Evolutionary conservation across 1,139 yeast species (phyloP).

Genomic region (Yamadazyma taylorii): DNA sequence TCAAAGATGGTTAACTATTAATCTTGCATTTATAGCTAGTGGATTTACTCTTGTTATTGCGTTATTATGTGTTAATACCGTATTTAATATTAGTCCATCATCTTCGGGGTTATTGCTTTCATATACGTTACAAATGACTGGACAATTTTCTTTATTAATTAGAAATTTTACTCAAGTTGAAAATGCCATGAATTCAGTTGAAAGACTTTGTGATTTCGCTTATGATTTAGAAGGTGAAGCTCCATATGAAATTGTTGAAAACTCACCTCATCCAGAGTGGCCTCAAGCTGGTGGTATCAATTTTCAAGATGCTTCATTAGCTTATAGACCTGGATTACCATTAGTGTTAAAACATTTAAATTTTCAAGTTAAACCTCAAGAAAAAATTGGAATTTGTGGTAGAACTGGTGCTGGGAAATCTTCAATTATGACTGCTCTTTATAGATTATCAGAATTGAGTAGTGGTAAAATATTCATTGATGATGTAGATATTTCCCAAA

Average conservation of each 20-base stretch:
- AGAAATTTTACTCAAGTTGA: conserved; percentile 71
- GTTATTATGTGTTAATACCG: conserved; percentile 64
- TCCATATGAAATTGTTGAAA: conserved; percentile 49
- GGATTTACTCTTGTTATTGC: conserved; percentile 51
- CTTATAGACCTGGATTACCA: conserved; percentile 79
- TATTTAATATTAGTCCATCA: conserved; percentile 62
- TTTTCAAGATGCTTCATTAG: conserved; percentile 59
- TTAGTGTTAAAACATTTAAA: conserved; percentile 61
- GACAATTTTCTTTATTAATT: conserved; percentile 50
- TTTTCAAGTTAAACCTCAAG: conserved; percentile 49
- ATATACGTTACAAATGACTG: conserved; percentile 55
- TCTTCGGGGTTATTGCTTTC: conserved; percentile 73
- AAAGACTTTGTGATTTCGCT: conserved; percentile 74
- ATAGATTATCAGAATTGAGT: conserved; percentile 56
- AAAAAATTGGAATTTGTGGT: conserved; percentile 76
- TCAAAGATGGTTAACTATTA: conserved; percentile 79
- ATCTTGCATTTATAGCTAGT: conserved; percentile 58
- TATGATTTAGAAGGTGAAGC: conserved; percentile 41
- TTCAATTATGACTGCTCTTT: conserved; percentile 66
- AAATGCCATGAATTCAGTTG: conserved; percentile 83
- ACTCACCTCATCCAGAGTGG: conserved; percentile 53
- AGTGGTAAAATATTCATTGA: conserved; percentile 57
- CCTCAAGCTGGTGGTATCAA: conserved; percentile 49
- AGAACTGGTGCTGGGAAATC: conserved; percentile 83
- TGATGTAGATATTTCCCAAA: conserved; percentile 54